These are phyloP conservation scores for Debaryomyces coudertii DNA, from an alignment of 1,139 yeast species.

Conservation along the genomic window DNA sequence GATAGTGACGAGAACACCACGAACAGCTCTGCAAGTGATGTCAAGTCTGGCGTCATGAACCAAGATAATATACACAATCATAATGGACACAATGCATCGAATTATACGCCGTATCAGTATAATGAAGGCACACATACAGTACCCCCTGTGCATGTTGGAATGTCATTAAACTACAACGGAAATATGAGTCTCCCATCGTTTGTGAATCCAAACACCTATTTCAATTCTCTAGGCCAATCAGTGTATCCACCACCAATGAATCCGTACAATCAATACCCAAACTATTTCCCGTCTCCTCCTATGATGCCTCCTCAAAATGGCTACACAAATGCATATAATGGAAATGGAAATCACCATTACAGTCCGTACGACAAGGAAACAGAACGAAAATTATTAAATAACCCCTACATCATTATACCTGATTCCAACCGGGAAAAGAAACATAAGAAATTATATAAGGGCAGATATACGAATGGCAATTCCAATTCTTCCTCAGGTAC, in stretches of 20 bases:
- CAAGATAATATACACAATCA: not conserved
- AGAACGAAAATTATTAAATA: constrained; percentile 33
- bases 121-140: constrained; percentile 3
- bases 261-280: constrained; percentile 4
- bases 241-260: constrained; percentile 5
- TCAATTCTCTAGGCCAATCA: constrained; percentile 7
- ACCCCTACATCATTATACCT: constrained; percentile 37
- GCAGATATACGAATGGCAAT: not conserved
- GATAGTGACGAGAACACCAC: constrained; percentile 6
- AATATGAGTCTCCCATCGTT: constrained; percentile 7
- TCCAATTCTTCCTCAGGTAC: not conserved
- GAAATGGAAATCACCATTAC: constrained; percentile 11
- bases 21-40: constrained; percentile 4
- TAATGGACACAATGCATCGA: not conserved
- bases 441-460: constrained; percentile 8
- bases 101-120: not conserved
- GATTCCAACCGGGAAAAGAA: constrained; percentile 15
- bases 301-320: constrained; percentile 14
- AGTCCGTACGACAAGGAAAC: constrained; percentile 31
- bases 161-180: constrained; percentile 9
- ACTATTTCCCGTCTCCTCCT: constrained; percentile 9
- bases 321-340: constrained; percentile 7
- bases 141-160: constrained; percentile 10
- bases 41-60: not conserved
- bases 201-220: constrained; percentile 8